These are phyloP conservation scores for Haplosporangium gracile DNA, from an alignment of 192 early-diverging fungal genomes.

Conservation along the genomic window DNA sequence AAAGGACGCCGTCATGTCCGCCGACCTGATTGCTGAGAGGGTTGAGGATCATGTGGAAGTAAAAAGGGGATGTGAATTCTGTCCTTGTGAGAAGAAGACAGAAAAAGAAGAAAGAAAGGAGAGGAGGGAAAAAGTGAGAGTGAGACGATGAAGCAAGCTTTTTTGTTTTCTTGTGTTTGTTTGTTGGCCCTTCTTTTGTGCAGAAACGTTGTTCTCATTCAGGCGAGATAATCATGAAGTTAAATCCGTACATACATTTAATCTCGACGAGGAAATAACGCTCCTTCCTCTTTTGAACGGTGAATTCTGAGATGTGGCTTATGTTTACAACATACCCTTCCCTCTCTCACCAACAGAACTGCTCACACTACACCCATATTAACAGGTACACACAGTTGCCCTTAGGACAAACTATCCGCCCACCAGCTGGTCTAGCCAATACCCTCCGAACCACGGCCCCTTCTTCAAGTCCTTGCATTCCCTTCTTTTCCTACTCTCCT, in stretches of 20 bases:
- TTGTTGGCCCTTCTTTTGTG: background rate
- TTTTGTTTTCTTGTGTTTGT: background rate
- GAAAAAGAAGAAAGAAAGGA: background rate
- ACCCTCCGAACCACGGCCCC: too few species aligned
- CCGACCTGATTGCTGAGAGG: constrained; percentile 82
- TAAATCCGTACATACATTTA: background rate
- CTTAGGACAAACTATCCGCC: too few species aligned
- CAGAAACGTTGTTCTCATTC: background rate
- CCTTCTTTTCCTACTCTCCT: background rate
- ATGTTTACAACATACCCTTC: background rate
- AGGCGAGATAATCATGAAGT: background rate
- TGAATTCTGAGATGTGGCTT: background rate
- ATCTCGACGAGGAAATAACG: background rate
- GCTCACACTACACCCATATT: too few species aligned
- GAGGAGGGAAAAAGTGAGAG: constrained; percentile 14
- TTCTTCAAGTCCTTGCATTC: background rate
- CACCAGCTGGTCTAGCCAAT: too few species aligned
- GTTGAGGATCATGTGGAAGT: constrained; percentile 39
- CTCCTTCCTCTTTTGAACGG: background rate
- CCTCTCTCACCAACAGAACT: background rate
- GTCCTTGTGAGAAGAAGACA: background rate
- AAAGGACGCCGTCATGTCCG: constrained; percentile 80
- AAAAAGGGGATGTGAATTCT: too few species aligned
- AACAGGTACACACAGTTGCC: too few species aligned
- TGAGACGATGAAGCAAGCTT: background rate